A percentile compares a stretch with the other conserved stretches of the same genome.
phyloP scores from a whole-genome alignment of 2,329 filamentous ascomycete genomes.

The Whalleya microplaca region DNA sequence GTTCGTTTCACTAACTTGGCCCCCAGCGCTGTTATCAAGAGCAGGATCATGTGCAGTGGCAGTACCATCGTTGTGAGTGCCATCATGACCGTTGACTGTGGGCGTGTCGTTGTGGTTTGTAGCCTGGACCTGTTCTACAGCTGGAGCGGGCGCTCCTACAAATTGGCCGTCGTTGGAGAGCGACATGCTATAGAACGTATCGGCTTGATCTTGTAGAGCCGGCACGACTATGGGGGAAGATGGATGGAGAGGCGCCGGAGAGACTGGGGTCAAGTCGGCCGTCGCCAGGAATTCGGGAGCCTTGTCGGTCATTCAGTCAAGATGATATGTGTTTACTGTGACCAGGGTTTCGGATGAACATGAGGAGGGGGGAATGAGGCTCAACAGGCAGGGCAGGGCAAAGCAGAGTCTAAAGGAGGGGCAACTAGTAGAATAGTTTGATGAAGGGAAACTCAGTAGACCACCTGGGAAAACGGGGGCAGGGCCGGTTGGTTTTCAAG shows the following conservation, averaged over 20 bases:
- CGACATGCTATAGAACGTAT: conserved; percentile 52
- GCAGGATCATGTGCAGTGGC: not conserved
- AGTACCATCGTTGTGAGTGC: not conserved
- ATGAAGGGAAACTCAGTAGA: not conserved
- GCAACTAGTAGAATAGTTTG: not conserved
- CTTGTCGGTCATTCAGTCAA: conserved; percentile 49
- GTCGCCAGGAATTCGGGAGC: conserved; percentile 55
- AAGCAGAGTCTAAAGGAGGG: not conserved
- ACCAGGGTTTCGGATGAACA: not conserved
- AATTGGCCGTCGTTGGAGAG: conserved; percentile 33
- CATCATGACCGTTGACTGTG: conserved; percentile 3
- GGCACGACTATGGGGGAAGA: conserved; percentile 53
- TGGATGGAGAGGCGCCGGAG: conserved; percentile 52
- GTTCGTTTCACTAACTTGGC: conserved; percentile 31
- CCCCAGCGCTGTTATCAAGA: conserved; percentile 37
- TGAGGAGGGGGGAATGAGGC: not conserved
- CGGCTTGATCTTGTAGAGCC: conserved; percentile 56
- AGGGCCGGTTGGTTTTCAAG: not conserved
- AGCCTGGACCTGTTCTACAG: not conserved
- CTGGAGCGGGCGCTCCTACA: conserved; percentile 11
- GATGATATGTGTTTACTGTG: conserved; percentile 1
- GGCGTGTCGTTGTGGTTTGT: conserved; percentile 10
- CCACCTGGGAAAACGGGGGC: not conserved
- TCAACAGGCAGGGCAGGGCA: not conserved
- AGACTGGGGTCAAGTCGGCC: conserved; percentile 56